These are phyloP conservation scores for Aspergillus calidoustus DNA, from an alignment of 2,329 filamentous ascomycete species.

Conservation along the genomic window DNA sequence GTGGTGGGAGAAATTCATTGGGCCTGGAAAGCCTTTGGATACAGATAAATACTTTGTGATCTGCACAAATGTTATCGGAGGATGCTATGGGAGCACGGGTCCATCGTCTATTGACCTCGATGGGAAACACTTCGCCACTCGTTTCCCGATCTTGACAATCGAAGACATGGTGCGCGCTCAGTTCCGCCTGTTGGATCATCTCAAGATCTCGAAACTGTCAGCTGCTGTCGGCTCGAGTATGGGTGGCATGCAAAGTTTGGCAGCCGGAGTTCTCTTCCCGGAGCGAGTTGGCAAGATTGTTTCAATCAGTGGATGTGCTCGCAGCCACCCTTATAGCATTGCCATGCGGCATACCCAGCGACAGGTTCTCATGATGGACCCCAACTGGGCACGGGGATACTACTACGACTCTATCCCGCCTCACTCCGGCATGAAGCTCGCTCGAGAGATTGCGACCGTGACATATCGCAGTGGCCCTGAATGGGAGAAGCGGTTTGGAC, in stretches of 20 bases:
- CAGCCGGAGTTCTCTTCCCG: constrained; percentile 81
- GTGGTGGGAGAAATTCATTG: constrained; percentile 99
- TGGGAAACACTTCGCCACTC: constrained; percentile 85
- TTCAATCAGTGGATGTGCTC: constrained; percentile 89
- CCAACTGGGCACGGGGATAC: constrained; percentile 93
- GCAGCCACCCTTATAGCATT: constrained; percentile 96
- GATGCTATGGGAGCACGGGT: constrained; percentile 94
- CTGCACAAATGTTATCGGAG: constrained; percentile 95
- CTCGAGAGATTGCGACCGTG: constrained; percentile 94
- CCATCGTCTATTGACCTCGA: constrained; percentile 89
- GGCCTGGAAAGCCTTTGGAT: constrained; percentile 80
- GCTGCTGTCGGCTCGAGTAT: constrained; percentile 95
- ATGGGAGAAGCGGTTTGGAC: constrained; percentile 94
- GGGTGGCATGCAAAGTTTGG: constrained; percentile 97
- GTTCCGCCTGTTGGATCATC: constrained; percentile 80
- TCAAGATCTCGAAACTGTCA: constrained; percentile 79
- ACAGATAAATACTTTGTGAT: constrained; percentile 92
- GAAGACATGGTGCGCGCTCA: constrained; percentile 98
- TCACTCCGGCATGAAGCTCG: constrained; percentile 96
- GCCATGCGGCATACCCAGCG: constrained; percentile 98
- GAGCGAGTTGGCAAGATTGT: constrained; percentile 80
- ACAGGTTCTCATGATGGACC: constrained; percentile 98
- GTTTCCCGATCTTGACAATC: constrained; percentile 94
- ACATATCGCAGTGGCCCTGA: constrained; percentile 96
- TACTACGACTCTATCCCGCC: constrained; percentile 90